Percentiles rank a stretch among this genome's conserved stretches.
These are phyloP conservation scores for Oryza australiensis DNA, from an alignment of 176 grass and related monocot genomes.

Conservation along the genomic window DNA sequence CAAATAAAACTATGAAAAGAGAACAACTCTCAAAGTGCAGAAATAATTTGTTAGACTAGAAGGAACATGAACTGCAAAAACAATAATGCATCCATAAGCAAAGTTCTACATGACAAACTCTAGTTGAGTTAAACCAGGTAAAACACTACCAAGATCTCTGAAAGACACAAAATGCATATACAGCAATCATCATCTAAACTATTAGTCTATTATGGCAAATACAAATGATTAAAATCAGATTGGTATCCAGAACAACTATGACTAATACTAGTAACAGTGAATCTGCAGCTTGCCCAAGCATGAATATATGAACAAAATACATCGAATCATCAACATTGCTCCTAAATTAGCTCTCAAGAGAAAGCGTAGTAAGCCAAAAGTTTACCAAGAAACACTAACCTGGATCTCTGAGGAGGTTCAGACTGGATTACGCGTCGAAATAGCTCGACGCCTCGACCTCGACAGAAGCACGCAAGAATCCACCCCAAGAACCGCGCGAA, in stretches of 20 bases:
- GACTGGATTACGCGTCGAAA: not conserved
- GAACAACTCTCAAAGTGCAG: not conserved
- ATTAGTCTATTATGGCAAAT: too few species aligned
- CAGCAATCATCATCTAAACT: not conserved
- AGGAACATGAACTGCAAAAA: not conserved
- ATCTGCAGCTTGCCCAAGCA: not conserved
- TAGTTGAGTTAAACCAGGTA: not conserved
- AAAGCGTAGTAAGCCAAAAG: not conserved
- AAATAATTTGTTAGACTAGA: not conserved
- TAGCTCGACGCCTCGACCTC: not conserved
- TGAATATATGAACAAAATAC: not conserved
- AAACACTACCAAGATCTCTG: not conserved
- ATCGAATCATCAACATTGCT: not conserved
- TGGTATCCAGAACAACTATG: not conserved
- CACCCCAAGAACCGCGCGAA: constrained; percentile 10
- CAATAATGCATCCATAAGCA: not conserved
- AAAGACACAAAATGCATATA: not conserved
- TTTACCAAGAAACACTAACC: not conserved
- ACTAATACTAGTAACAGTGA: not conserved
- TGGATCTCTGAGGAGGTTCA: not conserved
- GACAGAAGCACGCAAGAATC: not conserved
- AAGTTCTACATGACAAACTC: not conserved
- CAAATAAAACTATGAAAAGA: constrained; percentile 1
- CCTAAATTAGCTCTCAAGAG: not conserved
- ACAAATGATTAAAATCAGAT: not conserved